These are phyloP conservation scores for Lentinula detonsa DNA, from an alignment of 768 basidiomycete species.

Conservation along the genomic window DNA sequence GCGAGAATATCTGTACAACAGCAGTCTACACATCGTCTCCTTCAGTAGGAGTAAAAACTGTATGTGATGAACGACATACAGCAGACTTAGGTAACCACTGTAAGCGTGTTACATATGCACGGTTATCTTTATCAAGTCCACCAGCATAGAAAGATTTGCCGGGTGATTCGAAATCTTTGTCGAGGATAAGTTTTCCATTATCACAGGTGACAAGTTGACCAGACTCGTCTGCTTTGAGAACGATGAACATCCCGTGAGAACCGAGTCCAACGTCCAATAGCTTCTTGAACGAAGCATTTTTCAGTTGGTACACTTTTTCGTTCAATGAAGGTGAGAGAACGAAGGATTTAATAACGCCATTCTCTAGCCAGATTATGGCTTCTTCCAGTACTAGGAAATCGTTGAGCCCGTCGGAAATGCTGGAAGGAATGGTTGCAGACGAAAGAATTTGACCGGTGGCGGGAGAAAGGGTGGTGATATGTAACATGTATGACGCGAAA, in stretches of 20 bases:
- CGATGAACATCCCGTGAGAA: slow-evolving; percentile 56
- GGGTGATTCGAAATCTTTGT: slow-evolving; percentile 56
- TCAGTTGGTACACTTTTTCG: slow-evolving; percentile 36
- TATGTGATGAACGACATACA: slow-evolving; percentile 14
- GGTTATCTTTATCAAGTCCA: slow-evolving; percentile 41
- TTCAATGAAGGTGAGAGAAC: slow-evolving; percentile 46
- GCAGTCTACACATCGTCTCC: slow-evolving; percentile 36
- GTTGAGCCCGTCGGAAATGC: slow-evolving; percentile 24
- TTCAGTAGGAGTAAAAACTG: background rate
- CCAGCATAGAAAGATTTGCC: slow-evolving; percentile 54
- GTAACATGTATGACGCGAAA: slow-evolving; percentile 53
- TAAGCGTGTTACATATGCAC: slow-evolving; percentile 53
- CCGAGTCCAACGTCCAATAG: slow-evolving; percentile 60
- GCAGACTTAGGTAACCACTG: slow-evolving; percentile 54
- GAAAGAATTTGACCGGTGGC: slow-evolving; percentile 45
- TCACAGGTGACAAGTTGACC: slow-evolving; percentile 50
- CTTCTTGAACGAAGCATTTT: slow-evolving; percentile 38
- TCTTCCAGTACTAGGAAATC: slow-evolving; percentile 23
- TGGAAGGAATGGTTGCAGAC: slow-evolving; percentile 49
- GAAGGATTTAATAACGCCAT: slow-evolving; percentile 44
- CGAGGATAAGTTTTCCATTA: slow-evolving; percentile 30
- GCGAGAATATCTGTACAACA: slow-evolving; percentile 46
- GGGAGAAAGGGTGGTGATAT: slow-evolving; percentile 56
- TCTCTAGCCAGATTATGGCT: slow-evolving; percentile 46
- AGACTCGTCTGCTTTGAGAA: slow-evolving; percentile 46